phyloP scores from a whole-genome alignment of 176 grass and related monocot genomes.

The Carex parvula region DNA sequence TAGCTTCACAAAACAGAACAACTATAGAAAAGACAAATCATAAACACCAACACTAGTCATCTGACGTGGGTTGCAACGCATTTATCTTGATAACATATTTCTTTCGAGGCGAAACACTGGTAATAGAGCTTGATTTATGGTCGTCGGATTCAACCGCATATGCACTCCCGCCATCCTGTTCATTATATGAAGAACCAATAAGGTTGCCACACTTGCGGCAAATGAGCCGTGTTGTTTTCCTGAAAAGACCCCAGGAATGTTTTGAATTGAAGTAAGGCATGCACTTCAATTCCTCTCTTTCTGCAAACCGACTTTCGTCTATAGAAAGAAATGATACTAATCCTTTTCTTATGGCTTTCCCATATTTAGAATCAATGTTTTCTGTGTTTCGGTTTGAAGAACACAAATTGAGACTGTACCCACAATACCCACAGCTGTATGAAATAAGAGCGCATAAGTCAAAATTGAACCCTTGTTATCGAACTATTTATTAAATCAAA shows the following conservation, averaged over 20 bases:
- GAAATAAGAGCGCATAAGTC: neutral
- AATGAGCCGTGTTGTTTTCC: constrained; percentile 37
- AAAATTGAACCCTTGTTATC: neutral
- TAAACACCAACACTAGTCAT: constrained; percentile 22
- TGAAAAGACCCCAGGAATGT: constrained; percentile 43
- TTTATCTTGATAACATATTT: constrained; percentile 47
- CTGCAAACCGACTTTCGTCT: constrained; percentile 48
- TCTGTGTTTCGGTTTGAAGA: constrained; percentile 42
- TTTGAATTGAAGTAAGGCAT: constrained; percentile 41
- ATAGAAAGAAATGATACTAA: constrained; percentile 36
- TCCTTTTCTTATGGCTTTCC: constrained; percentile 48
- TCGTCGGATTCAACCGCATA: constrained; percentile 17
- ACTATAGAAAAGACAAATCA: neutral
- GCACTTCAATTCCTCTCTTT: constrained; percentile 37
- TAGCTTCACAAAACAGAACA: constrained; percentile 8
- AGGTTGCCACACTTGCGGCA: constrained; percentile 41
- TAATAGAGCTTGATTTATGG: constrained; percentile 28
- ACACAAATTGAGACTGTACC: constrained; percentile 45
- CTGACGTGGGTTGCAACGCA: constrained; percentile 38
- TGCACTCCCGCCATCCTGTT: constrained; percentile 10
- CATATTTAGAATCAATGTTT: constrained; percentile 43
- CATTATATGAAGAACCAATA: constrained; percentile 35
- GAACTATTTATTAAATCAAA: neutral
- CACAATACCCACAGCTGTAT: constrained; percentile 50
- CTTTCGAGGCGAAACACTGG: constrained; percentile 15